Evolutionary conservation across 768 basidiomycete genomes (phyloP), one percentile per base, ranked within the genome.

Genomic region (Kwoniella botswanensis): DNA sequence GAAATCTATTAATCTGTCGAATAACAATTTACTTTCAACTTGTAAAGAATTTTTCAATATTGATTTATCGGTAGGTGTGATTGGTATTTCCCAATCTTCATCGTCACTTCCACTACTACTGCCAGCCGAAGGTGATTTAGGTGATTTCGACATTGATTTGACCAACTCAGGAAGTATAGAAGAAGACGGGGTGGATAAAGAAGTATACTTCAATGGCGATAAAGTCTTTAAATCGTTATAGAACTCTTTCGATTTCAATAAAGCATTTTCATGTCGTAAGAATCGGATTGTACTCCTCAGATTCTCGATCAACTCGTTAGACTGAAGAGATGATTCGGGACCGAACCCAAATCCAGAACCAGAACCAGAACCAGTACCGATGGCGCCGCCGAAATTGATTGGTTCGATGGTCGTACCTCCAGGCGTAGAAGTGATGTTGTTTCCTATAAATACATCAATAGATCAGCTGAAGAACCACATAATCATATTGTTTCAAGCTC

Each of bases 231-330:
- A 90, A 75, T 93, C 92, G 63, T 88, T 87, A 69, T 98, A 88
- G 0, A 98, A 88, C 76, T 95, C 93, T 82, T 93, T 92, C 2
- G 94, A 93, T 80, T 92, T 94, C 84, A 98, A 90, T 80, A 93
- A 94, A 2, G 93, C 88, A 81, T 98, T 98, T 84, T 98, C 95
- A 44, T 88, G 90, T 24, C 95, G 90, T n/a, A 99, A 86, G 88
- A 92, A 98, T 21, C 93, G 89, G 35, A 98, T 89, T 0, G 95
- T 92, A 5, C 91, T 90, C 52, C 93, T 91, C n/a, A 98, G 88
- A 15, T 91, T 92, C 57, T 96, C 92, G 79, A 98, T 90, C 91
- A 95, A 93, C 82, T 98, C 93, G 52, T 93, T 83, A 12, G 97
- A 87, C 82, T 94, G 90, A 50, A 50, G 13, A 0, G 93, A 91